Percentiles rank a stretch among this genome's conserved stretches.
phyloP scores from a whole-genome alignment of 139 green algal genomes.

The Chlorella sp. region DNA sequence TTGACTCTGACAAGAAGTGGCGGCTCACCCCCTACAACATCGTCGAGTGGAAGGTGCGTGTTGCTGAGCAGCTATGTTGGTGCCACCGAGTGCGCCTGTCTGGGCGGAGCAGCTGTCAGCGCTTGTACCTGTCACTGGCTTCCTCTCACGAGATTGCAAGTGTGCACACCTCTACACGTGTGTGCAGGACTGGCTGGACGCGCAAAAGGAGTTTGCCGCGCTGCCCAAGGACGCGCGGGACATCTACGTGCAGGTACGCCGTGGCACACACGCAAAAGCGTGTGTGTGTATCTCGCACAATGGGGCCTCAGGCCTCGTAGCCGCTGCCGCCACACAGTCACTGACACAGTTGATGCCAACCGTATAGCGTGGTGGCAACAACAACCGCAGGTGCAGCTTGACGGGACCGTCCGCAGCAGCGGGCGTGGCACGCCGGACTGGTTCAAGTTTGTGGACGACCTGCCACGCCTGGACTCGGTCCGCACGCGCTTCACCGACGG shows the following conservation, averaged over 20 bases:
- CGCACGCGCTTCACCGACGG: conserved; percentile 66
- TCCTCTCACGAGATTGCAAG: too few species aligned
- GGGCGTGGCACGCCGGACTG: conserved; percentile 72
- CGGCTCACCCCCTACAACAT: conserved; percentile 35
- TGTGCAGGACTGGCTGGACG: conserved; percentile 70
- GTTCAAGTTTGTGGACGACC: conserved; percentile 66
- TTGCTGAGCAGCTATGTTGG: not conserved
- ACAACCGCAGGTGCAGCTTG: conserved; percentile 70
- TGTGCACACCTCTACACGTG: too few species aligned
- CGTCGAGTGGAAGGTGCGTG: conserved; percentile 6
- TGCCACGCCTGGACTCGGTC: conserved; percentile 64
- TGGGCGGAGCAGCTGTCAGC: too few species aligned
- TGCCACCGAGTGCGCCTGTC: too few species aligned
- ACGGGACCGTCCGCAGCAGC: conserved; percentile 76
- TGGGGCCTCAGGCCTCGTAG: too few species aligned
- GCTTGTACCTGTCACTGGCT: too few species aligned
- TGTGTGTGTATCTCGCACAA: too few species aligned
- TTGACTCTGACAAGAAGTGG: conserved; percentile 60
- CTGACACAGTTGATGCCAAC: too few species aligned
- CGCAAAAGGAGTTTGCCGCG: conserved; percentile 58
- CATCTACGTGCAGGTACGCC: conserved; percentile 52
- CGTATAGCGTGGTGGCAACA: too few species aligned
- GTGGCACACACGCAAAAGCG: too few species aligned
- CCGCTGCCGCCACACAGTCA: too few species aligned
- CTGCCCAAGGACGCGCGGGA: conserved; percentile 14